phyloP scores from a whole-genome alignment of 2,329 filamentous ascomycete genomes.

The Sclerotinia trifoliorum region DNA sequence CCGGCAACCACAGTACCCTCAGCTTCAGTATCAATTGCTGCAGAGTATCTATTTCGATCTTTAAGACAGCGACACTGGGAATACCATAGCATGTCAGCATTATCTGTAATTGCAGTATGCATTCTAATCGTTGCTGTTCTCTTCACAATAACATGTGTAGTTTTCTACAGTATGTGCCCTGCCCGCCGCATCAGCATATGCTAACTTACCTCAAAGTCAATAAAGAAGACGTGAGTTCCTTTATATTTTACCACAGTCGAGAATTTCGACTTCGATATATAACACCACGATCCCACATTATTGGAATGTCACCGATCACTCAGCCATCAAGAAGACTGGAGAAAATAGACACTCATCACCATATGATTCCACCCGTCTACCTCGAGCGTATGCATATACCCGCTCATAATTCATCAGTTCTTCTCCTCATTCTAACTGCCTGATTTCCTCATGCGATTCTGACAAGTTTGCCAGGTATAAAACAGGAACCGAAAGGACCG shows the following conservation, averaged over 20 bases:
- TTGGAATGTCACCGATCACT: not conserved
- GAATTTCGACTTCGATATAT: not conserved
- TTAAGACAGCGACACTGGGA: not conserved
- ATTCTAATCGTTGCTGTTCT: conserved; percentile 7
- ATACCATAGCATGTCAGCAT: not conserved
- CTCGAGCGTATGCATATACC: conserved; percentile 4
- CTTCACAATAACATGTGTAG: not conserved
- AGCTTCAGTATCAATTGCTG: not conserved
- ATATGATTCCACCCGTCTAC: conserved; percentile 11
- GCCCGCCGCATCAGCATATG: no score
- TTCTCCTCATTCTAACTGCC: not conserved
- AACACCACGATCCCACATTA: not conserved
- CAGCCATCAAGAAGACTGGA: not conserved
- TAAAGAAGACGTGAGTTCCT: conserved; percentile 9
- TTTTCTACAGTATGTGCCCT: not conserved
- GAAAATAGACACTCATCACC: conserved; percentile 19
- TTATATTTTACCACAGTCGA: not conserved
- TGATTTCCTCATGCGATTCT: not conserved
- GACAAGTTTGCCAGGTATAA: not conserved
- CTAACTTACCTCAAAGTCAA: conserved; percentile 2
- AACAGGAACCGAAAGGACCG: not conserved
- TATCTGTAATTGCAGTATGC: conserved; percentile 1
- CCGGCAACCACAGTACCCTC: not conserved
- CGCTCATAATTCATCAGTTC: rapidly evolving
- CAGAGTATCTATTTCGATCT: not conserved